Base-by-base conservation (phyloP, 2,329 filamentous ascomycete species). In the Cadophora malorum region DNA sequence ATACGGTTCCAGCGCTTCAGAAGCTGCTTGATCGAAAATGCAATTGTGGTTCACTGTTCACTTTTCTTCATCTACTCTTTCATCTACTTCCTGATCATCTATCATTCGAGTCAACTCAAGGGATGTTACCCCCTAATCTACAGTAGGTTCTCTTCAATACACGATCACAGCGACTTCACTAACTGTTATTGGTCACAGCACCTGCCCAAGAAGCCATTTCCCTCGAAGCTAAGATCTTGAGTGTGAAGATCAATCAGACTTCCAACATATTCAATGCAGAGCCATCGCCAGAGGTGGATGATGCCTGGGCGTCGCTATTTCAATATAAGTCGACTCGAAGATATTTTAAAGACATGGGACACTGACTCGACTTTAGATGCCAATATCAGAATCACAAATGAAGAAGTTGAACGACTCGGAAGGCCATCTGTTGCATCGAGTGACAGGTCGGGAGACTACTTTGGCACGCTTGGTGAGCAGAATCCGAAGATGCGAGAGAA, bases 401-500 rank as follows among this genome's bases (percentile, higher is more conserved):
- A 49, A 12, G 59, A 62, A 23, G n/a, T 62, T 31, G 25, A n/a
- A 10, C 38, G 19, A 10, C 41, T 47, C 5, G 59, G 59, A 12
- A n/a, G 59, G 4, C 28, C 59, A 7, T 62, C 59, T 4, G 16
- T 62, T 9, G 14, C 31, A 23, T 33, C 50, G 21, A 21, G 25
- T 35, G 59, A 62, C 16, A 41, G 59, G 9, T 49, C 59, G 16
- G 59, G 59, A 31, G 59, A 62, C 23, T 62, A 31, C 35, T 62
- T 62, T 19, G 59, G 59, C 0, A 62, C 59, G 10, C 59, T 62
- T 21, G 59, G 59, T 62, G 23, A 62, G 41, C 21, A 33, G 9
- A 38, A n/a, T 33, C 19, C 9, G 9, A 16, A 12, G 9, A 19
- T 58, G 7, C 1, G 52, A 19, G 19, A 23, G 4, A 49, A 21